Evolutionary conservation across 768 basidiomycete genomes (phyloP).

Genomic region (Podaxis sp.): DNA sequence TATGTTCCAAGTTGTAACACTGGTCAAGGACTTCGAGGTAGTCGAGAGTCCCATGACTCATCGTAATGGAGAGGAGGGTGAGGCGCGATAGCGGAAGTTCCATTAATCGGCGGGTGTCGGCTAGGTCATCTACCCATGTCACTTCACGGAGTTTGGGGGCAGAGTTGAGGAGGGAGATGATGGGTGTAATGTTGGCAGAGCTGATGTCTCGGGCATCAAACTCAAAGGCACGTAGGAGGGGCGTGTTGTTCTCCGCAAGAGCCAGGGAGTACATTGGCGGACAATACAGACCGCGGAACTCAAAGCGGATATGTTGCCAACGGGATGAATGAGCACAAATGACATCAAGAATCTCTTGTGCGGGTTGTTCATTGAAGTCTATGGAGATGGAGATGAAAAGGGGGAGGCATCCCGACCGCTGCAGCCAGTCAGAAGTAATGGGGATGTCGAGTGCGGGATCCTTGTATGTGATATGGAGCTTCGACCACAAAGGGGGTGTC

Average conservation of each 20-base stretch:
- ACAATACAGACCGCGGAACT: constrained; percentile 28
- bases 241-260: constrained; percentile 20
- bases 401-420: constrained; percentile 22
- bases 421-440: constrained; percentile 22
- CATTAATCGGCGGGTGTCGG: constrained; percentile 25
- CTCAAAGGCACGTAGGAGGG: constrained; percentile 25
- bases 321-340: constrained; percentile 23
- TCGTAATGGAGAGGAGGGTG: constrained; percentile 25
- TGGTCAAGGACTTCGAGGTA: constrained; percentile 26
- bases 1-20: constrained; percentile 29
- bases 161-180: constrained; percentile 22
- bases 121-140: constrained; percentile 30
- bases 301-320: constrained; percentile 28
- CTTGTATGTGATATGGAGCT: constrained; percentile 28
- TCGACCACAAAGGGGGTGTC: constrained; percentile 24
- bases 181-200: constrained; percentile 24
- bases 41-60: constrained; percentile 27
- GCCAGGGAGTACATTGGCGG: constrained; percentile 26
- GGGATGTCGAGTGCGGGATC: constrained; percentile 23
- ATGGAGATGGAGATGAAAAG: constrained; percentile 27
- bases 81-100: constrained; percentile 25
- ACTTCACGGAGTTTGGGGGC: constrained; percentile 25
- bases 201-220: constrained; percentile 29
- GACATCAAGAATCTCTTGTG: constrained; percentile 26
- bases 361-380: constrained; percentile 27